Conservation (phyloP, 352 stramenopile species). For the Phytophthora boehmeriae region DNA sequence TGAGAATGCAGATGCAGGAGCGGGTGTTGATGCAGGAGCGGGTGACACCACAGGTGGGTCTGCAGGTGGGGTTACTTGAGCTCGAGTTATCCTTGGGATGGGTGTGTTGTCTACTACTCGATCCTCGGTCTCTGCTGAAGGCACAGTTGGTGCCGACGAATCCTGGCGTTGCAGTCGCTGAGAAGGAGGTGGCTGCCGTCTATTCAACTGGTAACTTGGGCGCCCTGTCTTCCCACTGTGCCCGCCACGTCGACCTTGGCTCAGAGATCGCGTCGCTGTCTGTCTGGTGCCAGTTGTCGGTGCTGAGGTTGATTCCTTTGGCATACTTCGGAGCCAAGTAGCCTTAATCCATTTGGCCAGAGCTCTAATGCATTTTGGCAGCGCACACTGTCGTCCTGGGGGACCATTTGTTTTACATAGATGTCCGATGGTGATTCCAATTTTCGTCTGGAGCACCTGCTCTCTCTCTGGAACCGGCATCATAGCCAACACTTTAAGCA, state of each 20-base stretch:
- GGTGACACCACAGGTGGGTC: conserved; percentile 11
- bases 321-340: conserved; percentile 66
- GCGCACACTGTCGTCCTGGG: conserved; percentile 31
- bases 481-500: conserved; percentile 72
- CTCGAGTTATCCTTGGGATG: conserved; percentile 27
- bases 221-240: conserved; percentile 25
- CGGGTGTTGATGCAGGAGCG: conserved; percentile 1
- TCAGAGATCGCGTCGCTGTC: conserved; percentile 27
- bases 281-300: conserved; percentile 3
- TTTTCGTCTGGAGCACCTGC: conserved; percentile 61
- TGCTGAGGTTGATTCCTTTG: conserved; percentile 23
- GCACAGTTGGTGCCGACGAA: conserved; percentile 3
- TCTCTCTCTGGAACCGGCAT: conserved; percentile 58
- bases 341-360: conserved; percentile 78
- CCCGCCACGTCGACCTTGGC: conserved; percentile 36
- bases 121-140: conserved; percentile 16
- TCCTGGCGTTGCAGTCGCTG: conserved; percentile 20
- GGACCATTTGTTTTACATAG: conserved; percentile 50
- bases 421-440: conserved; percentile 68
- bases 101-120: conserved; percentile 27
- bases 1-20: conserved; percentile 7
- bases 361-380: conserved; percentile 51
- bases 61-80: conserved; percentile 5
- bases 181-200: conserved; percentile 25
- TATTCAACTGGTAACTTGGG: conserved; percentile 22